phyloP scores from a whole-genome alignment of 1,284 basidiomycete genomes.

The Heterobasidion parviporum region DNA sequence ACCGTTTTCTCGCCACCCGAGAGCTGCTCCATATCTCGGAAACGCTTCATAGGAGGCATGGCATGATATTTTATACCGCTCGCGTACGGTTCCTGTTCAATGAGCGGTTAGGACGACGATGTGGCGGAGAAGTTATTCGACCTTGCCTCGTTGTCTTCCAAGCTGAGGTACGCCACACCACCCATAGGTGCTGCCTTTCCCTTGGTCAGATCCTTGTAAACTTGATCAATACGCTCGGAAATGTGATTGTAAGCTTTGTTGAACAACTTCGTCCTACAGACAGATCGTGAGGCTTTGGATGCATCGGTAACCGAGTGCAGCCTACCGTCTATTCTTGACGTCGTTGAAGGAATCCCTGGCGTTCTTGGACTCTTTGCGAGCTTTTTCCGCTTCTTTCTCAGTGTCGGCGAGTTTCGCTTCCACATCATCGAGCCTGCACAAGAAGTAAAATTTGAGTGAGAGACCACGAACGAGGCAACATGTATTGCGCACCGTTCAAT shows the following conservation, averaged over 20 bases:
- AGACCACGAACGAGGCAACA: background rate
- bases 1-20: constrained; percentile 99
- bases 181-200: constrained; percentile 90
- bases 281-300: background rate
- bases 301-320: background rate
- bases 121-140: background rate
- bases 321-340: constrained; percentile 73
- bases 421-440: constrained; percentile 79
- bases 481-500: constrained; percentile 60
- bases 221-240: constrained; percentile 86
- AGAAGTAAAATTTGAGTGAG: constrained; percentile 2
- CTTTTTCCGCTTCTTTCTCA: constrained; percentile 70
- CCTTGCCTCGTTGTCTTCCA: constrained; percentile 90
- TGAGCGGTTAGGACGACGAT: background rate
- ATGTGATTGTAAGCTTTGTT: constrained; percentile 97
- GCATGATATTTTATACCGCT: constrained; percentile 97
- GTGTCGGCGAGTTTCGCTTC: constrained; percentile 71
- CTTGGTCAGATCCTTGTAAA: constrained; percentile 98
- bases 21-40: constrained; percentile 97
- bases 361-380: constrained; percentile 76
- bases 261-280: constrained; percentile 72
- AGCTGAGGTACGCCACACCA: constrained; percentile 90
- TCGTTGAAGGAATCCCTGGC: constrained; percentile 90
- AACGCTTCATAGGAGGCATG: constrained; percentile 99
- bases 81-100: constrained; percentile 81